Conservation (phyloP, 1,284 basidiomycete species). For the Tilletia horrida region DNA sequence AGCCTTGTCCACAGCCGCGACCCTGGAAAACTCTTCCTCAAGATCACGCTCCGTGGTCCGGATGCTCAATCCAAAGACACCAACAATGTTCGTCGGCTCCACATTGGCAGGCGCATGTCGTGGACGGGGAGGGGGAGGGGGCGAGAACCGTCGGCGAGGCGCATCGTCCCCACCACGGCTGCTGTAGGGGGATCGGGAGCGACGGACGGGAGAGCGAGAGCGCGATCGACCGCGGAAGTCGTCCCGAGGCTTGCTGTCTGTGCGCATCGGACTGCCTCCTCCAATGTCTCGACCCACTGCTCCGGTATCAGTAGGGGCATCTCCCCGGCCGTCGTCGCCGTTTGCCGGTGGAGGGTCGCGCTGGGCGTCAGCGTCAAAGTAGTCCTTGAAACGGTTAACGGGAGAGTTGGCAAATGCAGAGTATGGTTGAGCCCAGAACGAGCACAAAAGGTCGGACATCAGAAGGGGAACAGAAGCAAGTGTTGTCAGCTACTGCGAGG, state of each 20-base stretch:
- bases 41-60: slow-evolving; percentile 89
- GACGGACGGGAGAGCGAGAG: slow-evolving; percentile 22
- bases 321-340: neutral
- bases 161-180: slow-evolving; percentile 18
- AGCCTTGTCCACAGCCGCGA: slow-evolving; percentile 81
- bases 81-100: slow-evolving; percentile 81
- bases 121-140: slow-evolving; percentile 18
- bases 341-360: neutral
- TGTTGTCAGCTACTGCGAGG: too few relatives aligned
- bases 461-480: too few relatives aligned
- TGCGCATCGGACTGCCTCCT: neutral
- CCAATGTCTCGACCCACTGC: too few relatives aligned
- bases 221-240: neutral
- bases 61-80: slow-evolving; percentile 93
- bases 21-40: slow-evolving; percentile 85
- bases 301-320: neutral
- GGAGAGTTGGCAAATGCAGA: neutral
- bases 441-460: neutral
- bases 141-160: neutral
- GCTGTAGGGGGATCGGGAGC: slow-evolving; percentile 31
- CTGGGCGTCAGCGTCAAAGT: slow-evolving; percentile 16
- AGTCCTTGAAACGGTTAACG: neutral
- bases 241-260: neutral
- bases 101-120: slow-evolving; percentile 55
- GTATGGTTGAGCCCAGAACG: neutral